Evolutionary conservation across 805 yeast genomes (phyloP).

Genomic region (Barnettozyma sp.): DNA sequence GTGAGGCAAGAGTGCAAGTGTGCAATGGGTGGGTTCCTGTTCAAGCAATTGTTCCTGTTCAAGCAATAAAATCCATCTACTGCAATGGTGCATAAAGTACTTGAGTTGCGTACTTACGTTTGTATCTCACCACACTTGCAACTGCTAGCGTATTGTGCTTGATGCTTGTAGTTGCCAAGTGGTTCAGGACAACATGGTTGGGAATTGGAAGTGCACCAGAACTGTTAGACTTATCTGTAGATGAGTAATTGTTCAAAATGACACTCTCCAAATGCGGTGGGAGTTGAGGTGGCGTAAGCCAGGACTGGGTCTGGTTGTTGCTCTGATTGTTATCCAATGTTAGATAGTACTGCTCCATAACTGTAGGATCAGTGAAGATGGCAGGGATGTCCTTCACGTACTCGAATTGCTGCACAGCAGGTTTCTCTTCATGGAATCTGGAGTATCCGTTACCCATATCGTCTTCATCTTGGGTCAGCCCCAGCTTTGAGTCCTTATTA

Average conservation of each 20-base stretch:
- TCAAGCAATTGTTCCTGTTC: too few species aligned
- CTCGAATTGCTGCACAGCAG: constrained; percentile 21
- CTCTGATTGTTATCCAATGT: constrained; percentile 66
- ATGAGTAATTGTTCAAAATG: constrained; percentile 65
- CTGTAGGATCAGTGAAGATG: constrained; percentile 76
- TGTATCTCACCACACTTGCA: constrained; percentile 84
- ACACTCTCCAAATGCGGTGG: constrained; percentile 97
- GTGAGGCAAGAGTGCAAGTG: too few species aligned
- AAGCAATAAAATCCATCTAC: constrained; percentile 13
- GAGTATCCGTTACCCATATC: constrained; percentile 81
- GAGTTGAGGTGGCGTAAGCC: constrained; percentile 86
- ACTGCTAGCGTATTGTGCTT: constrained; percentile 92
- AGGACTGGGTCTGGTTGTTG: constrained; percentile 49
- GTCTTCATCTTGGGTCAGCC: constrained; percentile 59
- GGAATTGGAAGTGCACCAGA: constrained; percentile 90
- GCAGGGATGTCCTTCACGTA: constrained; percentile 73
- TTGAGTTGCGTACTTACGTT: constrained; percentile 85
- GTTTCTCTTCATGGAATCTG: constrained; percentile 62
- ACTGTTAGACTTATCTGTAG: constrained; percentile 65
- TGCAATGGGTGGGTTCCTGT: too few species aligned
- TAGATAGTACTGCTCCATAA: constrained; percentile 78
- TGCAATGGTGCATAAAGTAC: constrained; percentile 84
- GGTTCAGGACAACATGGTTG: constrained; percentile 89
- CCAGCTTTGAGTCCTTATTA: constrained; percentile 51
- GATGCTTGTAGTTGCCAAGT: constrained; percentile 90